A percentile compares a stretch with the other conserved stretches of the same genome.
phyloP scores from a whole-genome alignment of 2,329 filamentous ascomycete species.

The Neofusicoccum parvum region DNA sequence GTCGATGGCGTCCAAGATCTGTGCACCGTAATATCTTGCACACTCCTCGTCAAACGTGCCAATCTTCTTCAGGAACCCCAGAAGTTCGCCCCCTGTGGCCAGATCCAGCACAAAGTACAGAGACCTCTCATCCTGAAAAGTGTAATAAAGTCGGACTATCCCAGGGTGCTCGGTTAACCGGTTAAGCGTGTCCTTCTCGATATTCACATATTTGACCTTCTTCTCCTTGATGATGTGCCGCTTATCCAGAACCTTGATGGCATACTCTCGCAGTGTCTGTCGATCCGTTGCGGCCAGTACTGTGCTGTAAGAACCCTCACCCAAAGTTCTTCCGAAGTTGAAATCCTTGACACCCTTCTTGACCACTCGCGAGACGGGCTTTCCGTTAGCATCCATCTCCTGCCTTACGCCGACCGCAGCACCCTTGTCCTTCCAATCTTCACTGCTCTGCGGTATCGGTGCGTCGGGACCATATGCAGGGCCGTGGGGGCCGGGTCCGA shows the following conservation, averaged over 20 bases:
- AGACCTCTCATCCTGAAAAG: slow-evolving; percentile 94
- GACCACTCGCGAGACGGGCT: slow-evolving; percentile 77
- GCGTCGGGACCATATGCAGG: slow-evolving; percentile 61
- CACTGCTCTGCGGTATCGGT: slow-evolving; percentile 66
- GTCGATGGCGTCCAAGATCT: slow-evolving; percentile 93
- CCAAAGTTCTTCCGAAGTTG: slow-evolving; percentile 84
- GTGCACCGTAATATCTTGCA: slow-evolving; percentile 88
- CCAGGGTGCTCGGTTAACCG: slow-evolving; percentile 94
- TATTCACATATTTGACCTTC: slow-evolving; percentile 99
- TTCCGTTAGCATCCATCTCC: slow-evolving; percentile 83
- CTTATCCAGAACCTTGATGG: slow-evolving; percentile 97
- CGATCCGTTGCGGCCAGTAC: slow-evolving; percentile 91
- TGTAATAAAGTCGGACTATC: slow-evolving; percentile 96
- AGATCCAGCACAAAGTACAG: slow-evolving; percentile 96
- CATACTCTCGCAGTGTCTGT: slow-evolving; percentile 92
- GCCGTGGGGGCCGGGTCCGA: slow-evolving; percentile 54
- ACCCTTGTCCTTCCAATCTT: slow-evolving; percentile 95
- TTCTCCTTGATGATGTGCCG: slow-evolving; percentile 99
- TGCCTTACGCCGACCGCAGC: slow-evolving; percentile 82
- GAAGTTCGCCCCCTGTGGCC: slow-evolving; percentile 85
- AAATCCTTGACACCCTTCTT: slow-evolving; percentile 99
- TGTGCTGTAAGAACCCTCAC: slow-evolving; percentile 97
- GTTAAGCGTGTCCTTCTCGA: slow-evolving; percentile 97
- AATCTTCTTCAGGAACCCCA: slow-evolving; percentile 92
- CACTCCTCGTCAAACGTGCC: slow-evolving; percentile 95